Evolutionary conservation across 2,329 filamentous ascomycete genomes (phyloP).

Genomic region (Colletotrichum somersetense): DNA sequence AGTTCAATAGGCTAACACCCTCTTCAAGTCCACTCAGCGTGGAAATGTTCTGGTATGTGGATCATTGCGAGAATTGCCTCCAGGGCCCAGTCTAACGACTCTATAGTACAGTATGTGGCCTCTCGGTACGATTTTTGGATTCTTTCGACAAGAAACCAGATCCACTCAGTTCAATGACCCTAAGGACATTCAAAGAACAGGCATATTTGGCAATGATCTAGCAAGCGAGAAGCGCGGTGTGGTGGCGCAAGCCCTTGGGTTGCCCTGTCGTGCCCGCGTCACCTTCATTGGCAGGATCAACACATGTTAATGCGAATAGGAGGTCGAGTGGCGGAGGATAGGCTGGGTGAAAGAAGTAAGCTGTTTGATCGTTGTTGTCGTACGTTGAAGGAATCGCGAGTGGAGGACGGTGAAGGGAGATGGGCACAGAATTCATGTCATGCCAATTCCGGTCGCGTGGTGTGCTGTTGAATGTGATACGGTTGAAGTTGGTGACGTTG

Average conservation of each 20-base stretch:
- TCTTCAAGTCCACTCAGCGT: too few relatives aligned
- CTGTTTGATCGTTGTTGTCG: not conserved
- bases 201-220: constrained; percentile 1
- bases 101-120: too few relatives aligned
- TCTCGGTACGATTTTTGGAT: too few relatives aligned
- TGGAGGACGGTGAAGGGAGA: not conserved
- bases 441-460: not conserved
- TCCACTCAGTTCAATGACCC: too few relatives aligned
- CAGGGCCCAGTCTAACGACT: too few relatives aligned
- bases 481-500: not conserved
- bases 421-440: not conserved
- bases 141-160: too few relatives aligned
- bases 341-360: not conserved
- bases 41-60: too few relatives aligned
- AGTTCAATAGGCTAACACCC: too few relatives aligned
- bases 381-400: not conserved
- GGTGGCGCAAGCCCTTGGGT: not conserved
- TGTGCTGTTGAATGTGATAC: not conserved
- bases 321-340: not conserved
- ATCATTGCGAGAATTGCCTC: too few relatives aligned
- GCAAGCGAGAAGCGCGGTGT: constrained; percentile 8
- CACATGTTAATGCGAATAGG: not conserved
- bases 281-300: not conserved
- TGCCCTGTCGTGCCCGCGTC: not conserved
- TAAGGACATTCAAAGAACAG: too few relatives aligned